Conservation (phyloP, 2,329 filamentous ascomycete species). For the Cyanodermella asteris region DNA sequence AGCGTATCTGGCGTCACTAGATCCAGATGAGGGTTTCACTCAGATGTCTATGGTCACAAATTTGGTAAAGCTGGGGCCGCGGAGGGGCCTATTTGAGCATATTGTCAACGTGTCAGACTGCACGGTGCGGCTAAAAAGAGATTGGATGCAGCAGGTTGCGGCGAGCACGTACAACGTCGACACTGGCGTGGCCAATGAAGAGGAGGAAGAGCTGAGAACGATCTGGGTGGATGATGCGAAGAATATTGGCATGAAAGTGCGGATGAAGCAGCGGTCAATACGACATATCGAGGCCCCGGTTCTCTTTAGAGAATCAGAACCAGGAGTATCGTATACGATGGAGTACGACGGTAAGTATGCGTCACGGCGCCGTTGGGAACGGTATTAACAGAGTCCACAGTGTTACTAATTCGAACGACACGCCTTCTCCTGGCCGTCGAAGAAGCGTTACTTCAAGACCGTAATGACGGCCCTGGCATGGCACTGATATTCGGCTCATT, state of each 20-base stretch:
- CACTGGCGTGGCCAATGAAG: slow-evolving; percentile 7
- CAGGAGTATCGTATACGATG: slow-evolving; percentile 46
- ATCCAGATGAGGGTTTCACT: slow-evolving; percentile 49
- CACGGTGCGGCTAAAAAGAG: slow-evolving; percentile 6
- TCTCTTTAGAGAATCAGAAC: slow-evolving; percentile 38
- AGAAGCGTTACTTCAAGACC: slow-evolving; percentile 37
- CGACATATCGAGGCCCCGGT: slow-evolving; percentile 25
- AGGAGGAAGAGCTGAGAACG: too few relatives aligned
- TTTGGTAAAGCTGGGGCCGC: slow-evolving; percentile 43
- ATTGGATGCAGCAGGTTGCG: slow-evolving; percentile 10
- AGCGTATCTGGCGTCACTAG: too few relatives aligned
- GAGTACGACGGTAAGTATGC: slow-evolving; percentile 53
- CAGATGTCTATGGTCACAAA: slow-evolving; percentile 50
- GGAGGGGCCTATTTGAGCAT: slow-evolving; percentile 38
- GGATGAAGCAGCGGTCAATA: slow-evolving; percentile 32
- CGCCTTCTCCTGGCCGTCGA: slow-evolving; percentile 45
- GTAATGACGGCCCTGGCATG: slow-evolving; percentile 38
- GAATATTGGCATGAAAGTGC: slow-evolving; percentile 47
- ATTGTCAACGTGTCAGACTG: slow-evolving; percentile 34
- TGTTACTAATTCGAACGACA: slow-evolving; percentile 43
- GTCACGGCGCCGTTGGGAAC: too few relatives aligned
- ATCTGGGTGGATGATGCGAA: slow-evolving; percentile 46
- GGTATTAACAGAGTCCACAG: slow-evolving; percentile 25
- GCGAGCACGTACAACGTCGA: slow-evolving; percentile 3
- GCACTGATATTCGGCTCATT: slow-evolving; percentile 28